A percentile compares a stretch with the other conserved stretches of the same genome.
These are phyloP conservation scores for Suillus hirtellus DNA, from an alignment of 768 basidiomycete genomes.

Conservation along the genomic window DNA sequence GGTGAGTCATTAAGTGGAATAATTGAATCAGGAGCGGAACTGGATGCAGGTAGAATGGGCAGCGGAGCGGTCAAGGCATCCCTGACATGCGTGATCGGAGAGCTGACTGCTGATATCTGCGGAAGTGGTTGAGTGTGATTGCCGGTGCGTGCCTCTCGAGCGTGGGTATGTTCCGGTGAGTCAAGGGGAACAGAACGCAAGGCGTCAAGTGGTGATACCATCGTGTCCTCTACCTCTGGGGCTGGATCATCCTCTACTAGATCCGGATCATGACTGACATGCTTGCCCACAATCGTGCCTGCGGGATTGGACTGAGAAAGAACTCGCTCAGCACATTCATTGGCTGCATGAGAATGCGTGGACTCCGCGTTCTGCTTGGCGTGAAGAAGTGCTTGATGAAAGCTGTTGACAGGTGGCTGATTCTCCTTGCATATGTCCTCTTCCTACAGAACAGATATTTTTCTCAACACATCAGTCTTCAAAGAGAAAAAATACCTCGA, in stretches of 20 bases:
- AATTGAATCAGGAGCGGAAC: conserved; percentile 11
- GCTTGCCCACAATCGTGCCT: neutral
- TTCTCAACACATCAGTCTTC: neutral
- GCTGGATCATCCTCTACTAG: conserved; percentile 14
- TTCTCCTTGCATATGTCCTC: conserved; percentile 40
- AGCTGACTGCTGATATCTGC: conserved; percentile 4
- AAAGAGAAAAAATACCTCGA: conserved; percentile 42
- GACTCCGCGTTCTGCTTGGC: conserved; percentile 27
- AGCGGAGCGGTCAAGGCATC: conserved; percentile 28
- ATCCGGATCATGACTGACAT: conserved; percentile 3
- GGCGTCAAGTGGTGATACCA: conserved; percentile 33
- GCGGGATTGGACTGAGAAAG: neutral
- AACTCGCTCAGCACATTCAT: neutral
- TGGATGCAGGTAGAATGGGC: conserved; percentile 18
- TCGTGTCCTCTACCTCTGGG: conserved; percentile 20
- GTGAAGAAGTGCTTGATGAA: conserved; percentile 46
- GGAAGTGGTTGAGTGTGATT: conserved; percentile 25
- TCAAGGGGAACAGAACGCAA: conserved; percentile 41
- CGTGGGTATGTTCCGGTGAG: conserved; percentile 31
- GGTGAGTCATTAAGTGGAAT: conserved; percentile 39
- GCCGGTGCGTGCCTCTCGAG: conserved; percentile 5
- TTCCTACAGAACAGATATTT: conserved; percentile 31
- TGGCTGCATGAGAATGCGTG: conserved; percentile 7
- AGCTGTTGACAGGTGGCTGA: conserved; percentile 42
- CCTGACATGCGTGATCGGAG: conserved; percentile 13